Evolutionary conservation across 768 basidiomycete species (phyloP).

Genomic region (button mushroom (Agaricus bisporus)): DNA sequence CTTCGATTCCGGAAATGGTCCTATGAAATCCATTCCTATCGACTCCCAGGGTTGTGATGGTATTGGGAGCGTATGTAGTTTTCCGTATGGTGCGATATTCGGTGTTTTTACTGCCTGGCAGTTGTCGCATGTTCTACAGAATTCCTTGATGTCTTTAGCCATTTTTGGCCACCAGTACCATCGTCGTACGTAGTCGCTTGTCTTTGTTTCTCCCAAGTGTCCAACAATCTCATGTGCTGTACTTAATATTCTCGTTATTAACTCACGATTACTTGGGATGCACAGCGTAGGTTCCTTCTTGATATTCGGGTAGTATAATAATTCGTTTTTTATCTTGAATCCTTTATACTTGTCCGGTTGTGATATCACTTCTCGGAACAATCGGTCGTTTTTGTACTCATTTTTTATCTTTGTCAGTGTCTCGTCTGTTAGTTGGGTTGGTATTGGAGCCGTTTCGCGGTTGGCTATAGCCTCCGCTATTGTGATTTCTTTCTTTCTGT

Average conservation of each 20-base stretch:
- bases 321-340: conserved; percentile 6
- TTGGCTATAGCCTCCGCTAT: no score
- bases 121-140: conserved; percentile 17
- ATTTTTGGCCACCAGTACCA: conserved; percentile 31
- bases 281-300: conserved; percentile 13
- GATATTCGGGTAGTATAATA: conserved; percentile 7
- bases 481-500: no score
- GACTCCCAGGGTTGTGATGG: conserved; percentile 27
- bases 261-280: conserved; percentile 13
- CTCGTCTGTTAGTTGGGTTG: no score
- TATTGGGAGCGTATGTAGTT: conserved; percentile 23
- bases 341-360: neutral
- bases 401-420: no score
- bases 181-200: conserved; percentile 21
- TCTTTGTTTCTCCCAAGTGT: conserved; percentile 24
- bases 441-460: no score
- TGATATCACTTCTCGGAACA: neutral
- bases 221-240: conserved; percentile 25
- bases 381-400: no score
- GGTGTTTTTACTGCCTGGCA: conserved; percentile 19
- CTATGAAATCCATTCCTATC: conserved; percentile 35
- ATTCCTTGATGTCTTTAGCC: conserved; percentile 14
- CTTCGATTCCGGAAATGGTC: conserved; percentile 23
- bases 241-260: conserved; percentile 11
- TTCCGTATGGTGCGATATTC: conserved; percentile 17